Evolutionary conservation across 768 basidiomycete genomes (phyloP).

Genomic region (Astraeus odoratus): DNA sequence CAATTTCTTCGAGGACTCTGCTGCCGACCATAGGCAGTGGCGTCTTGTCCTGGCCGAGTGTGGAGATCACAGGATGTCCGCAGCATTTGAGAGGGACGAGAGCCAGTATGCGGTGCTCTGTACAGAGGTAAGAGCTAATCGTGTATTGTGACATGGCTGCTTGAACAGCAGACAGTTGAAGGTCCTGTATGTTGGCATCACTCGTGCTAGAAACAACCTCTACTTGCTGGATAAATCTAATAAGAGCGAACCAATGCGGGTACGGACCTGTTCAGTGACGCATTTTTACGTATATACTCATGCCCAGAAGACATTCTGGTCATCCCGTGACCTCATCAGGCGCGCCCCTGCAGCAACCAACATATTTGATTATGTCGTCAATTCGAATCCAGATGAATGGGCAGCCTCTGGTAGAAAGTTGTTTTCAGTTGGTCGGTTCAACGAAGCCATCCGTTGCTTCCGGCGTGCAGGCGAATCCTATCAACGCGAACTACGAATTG

Average conservation of each 20-base stretch:
- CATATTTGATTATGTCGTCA: slow-evolving; percentile 46
- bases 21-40: slow-evolving; percentile 47
- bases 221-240: slow-evolving; percentile 63
- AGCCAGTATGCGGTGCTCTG: slow-evolving; percentile 49
- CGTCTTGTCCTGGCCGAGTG: slow-evolving; percentile 40
- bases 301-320: slow-evolving; percentile 44
- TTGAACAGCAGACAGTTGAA: slow-evolving; percentile 45
- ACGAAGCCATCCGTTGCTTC: slow-evolving; percentile 50
- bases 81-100: slow-evolving; percentile 34
- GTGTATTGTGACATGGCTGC: not conserved
- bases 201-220: slow-evolving; percentile 58
- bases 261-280: slow-evolving; percentile 15
- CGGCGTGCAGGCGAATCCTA: slow-evolving; percentile 36
- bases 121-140: slow-evolving; percentile 38
- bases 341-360: slow-evolving; percentile 41
- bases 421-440: slow-evolving; percentile 35
- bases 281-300: not conserved
- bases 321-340: slow-evolving; percentile 35
- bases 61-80: slow-evolving; percentile 29
- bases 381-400: slow-evolving; percentile 46
- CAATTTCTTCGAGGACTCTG: slow-evolving; percentile 69
- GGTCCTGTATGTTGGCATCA: slow-evolving; percentile 63
- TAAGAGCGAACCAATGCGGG: slow-evolving; percentile 53
- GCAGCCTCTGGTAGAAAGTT: slow-evolving; percentile 32
- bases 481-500: slow-evolving; percentile 40